Conservation (phyloP, 805 yeast genomes). For the Hanseniaspora nectarophila region DNA sequence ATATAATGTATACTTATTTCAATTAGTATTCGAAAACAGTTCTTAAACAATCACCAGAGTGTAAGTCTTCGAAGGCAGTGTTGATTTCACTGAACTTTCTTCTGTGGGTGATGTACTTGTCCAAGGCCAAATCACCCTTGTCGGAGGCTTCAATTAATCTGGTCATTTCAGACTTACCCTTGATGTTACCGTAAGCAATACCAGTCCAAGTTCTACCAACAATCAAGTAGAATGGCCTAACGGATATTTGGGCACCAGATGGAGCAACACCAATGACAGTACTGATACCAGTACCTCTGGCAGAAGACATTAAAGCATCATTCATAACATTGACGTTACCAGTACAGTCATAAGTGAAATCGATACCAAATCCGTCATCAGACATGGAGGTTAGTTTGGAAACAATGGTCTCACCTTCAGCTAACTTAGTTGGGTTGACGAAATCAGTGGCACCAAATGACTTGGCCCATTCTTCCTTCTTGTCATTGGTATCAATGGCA, state of each 20-base stretch:
- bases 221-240: slow-evolving; percentile 97
- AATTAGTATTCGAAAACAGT: slow-evolving; percentile 51
- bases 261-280: slow-evolving; percentile 96
- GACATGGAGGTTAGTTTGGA: slow-evolving; percentile 76
- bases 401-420: slow-evolving; percentile 61
- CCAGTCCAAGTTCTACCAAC: slow-evolving; percentile 99
- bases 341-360: slow-evolving; percentile 93
- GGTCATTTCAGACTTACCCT: slow-evolving; percentile 93
- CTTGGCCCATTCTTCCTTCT: slow-evolving; percentile 72
- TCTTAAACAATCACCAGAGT: slow-evolving; percentile 84
- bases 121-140: slow-evolving; percentile 72
- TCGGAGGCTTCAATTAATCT: slow-evolving; percentile 77
- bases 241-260: slow-evolving; percentile 91
- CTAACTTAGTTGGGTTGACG: slow-evolving; percentile 68
- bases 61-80: slow-evolving; percentile 88
- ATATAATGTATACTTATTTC: too few relatives aligned
- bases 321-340: slow-evolving; percentile 95
- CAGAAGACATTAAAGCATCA: slow-evolving; percentile 90
- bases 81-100: slow-evolving; percentile 68
- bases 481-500: slow-evolving; percentile 76
- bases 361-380: slow-evolving; percentile 76
- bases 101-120: slow-evolving; percentile 89
- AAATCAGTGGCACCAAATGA: slow-evolving; percentile 95
- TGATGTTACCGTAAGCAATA: slow-evolving; percentile 98
- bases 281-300: slow-evolving; percentile 98